Conservation (phyloP, 2,329 filamentous ascomycete species). For the Parafenestella ontariensis region DNA sequence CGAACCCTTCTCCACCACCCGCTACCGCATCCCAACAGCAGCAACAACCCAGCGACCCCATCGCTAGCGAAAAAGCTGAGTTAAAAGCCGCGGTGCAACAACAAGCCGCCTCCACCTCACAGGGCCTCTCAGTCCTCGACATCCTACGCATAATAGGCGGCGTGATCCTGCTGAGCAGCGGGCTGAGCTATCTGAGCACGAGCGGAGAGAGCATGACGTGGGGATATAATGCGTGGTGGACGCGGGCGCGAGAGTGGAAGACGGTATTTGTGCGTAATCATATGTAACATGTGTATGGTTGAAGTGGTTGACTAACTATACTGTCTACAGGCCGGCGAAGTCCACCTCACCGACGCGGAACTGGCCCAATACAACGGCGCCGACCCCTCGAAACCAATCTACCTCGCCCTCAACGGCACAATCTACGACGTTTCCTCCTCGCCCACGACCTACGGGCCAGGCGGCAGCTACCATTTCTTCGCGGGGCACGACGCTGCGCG, state of each 20-base stretch:
- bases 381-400: conserved; percentile 78
- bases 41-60: conserved; percentile 17
- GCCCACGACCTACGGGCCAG: conserved; percentile 63
- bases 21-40: conserved; percentile 5
- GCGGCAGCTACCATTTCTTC: conserved; percentile 87
- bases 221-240: conserved; percentile 50
- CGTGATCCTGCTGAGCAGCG: conserved; percentile 69
- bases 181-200: conserved; percentile 78
- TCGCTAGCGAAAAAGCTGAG: conserved; percentile 37
- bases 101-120: conserved; percentile 28
- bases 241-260: conserved; percentile 45
- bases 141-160: conserved; percentile 73
- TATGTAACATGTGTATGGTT: too few relatives aligned
- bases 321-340: conserved; percentile 58
- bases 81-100: conserved; percentile 33
- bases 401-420: conserved; percentile 86
- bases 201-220: conserved; percentile 62
- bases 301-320: conserved; percentile 3
- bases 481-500: conserved; percentile 85
- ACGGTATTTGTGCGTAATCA: conserved; percentile 39
- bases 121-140: conserved; percentile 60
- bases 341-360: conserved; percentile 76
- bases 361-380: conserved; percentile 79
- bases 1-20: conserved; percentile 9
- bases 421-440: conserved; percentile 83